Evolutionary conservation across 2,329 filamentous ascomycete genomes (phyloP), one percentile per base, ranked within the genome.

Genomic region (Lecanicillium sp.): DNA sequence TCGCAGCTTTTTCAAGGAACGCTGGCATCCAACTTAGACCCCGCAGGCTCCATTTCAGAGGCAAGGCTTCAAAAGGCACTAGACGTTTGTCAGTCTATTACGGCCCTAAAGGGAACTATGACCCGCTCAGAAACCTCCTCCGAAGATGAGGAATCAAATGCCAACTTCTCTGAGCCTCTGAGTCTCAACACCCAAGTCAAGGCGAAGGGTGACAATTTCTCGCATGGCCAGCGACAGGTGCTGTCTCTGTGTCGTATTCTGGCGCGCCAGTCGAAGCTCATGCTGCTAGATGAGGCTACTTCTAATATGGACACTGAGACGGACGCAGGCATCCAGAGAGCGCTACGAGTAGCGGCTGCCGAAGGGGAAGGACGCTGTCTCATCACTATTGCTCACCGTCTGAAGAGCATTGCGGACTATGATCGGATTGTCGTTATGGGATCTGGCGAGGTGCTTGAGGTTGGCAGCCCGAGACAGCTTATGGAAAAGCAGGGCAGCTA

Each of bases 1-100:
- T 73, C 78, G 0, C 74, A 77, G n/a, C 63, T 81, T 6, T 78
- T 79, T 58, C 75, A 72, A 49, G 76, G 75, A 15, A 70, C 69
- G 8, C 67, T 78, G 6, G 62, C 65, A 40, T 72, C 71, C 7
- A 78, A 87, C 56, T 72, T 88, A 11, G 84, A 88, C 59, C 79
- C 84, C 0, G 80, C 82, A 29, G 71, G 74, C 30, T 68, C 74
- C 30, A 69, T 81, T 23, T 67, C 73, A 0, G 73, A 78, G 43
- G 64, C 65, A 1, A 69, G 74, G 33, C 69, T 87, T 0, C 69
- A 74, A 23, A 76, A 74, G 51, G 83, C 81, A 0, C 68, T 88
- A 4, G 71, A 77, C 24, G 76, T 81, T 35, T 84, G 84, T 54
- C 74, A 78, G 55, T 72, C 82, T 10, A 73, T 83, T 35, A 75